Evolutionary conservation across 371 early-diverging fungal genomes (phyloP).

Genomic region (Mucor piriformis): DNA sequence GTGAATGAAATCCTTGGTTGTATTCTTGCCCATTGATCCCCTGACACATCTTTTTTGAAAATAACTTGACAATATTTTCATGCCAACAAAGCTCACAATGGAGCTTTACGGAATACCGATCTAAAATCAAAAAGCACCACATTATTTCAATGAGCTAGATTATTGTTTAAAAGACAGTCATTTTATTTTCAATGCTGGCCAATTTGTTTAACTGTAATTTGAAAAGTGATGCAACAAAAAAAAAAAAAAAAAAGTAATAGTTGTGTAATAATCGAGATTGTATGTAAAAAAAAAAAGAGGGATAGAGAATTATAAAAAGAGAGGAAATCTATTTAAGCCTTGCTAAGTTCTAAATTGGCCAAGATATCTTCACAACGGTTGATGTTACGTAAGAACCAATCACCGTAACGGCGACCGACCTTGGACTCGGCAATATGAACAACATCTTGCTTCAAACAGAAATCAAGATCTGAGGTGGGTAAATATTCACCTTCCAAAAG

Average conservation of each 20-base stretch:
- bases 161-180: neutral
- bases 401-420: slow-evolving; percentile 89
- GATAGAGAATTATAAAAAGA: neutral
- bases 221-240: neutral
- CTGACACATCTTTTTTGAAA: no score
- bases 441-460: slow-evolving; percentile 90
- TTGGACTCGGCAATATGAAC: slow-evolving; percentile 94
- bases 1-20: no score
- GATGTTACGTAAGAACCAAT: slow-evolving; percentile 94
- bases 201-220: slow-evolving; percentile 1
- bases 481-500: slow-evolving; percentile 82
- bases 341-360: slow-evolving; percentile 47
- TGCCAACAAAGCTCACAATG: no score
- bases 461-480: slow-evolving; percentile 86
- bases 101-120: no score
- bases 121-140: no score
- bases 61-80: no score
- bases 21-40: no score
- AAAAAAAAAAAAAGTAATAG: neutral
- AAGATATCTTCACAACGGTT: slow-evolving; percentile 81
- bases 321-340: slow-evolving; percentile 26
- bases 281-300: slow-evolving; percentile 5
- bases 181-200: no score
- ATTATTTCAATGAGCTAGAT: no score
- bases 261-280: neutral